phyloP scores from a whole-genome alignment of 345 rosid genomes.

The Mercurialis annua region DNA sequence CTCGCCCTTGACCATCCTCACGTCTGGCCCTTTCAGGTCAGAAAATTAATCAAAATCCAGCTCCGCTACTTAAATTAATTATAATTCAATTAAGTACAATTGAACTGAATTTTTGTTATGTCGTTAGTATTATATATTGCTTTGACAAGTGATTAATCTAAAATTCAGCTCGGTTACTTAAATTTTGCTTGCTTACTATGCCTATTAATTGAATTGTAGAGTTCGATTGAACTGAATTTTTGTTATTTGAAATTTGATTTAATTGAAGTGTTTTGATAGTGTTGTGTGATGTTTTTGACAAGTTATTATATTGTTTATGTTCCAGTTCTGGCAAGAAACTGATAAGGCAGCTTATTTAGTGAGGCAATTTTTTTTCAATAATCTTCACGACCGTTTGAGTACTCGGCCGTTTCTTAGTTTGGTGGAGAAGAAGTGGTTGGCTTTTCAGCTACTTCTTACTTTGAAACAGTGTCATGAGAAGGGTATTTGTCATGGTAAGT shows the following conservation, averaged over 20 bases:
- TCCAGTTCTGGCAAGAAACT: slow-evolving; percentile 98
- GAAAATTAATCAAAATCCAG: too few relatives aligned
- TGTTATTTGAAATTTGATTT: too few relatives aligned
- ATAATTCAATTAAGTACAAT: neutral
- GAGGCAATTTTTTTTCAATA: slow-evolving; percentile 92
- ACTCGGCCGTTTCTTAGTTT: slow-evolving; percentile 90
- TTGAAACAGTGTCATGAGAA: slow-evolving; percentile 93
- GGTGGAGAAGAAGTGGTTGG: slow-evolving; percentile 96
- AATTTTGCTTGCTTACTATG: too few relatives aligned
- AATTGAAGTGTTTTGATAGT: too few relatives aligned
- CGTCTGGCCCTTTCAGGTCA: slow-evolving; percentile 96
- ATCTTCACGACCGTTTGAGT: slow-evolving; percentile 86
- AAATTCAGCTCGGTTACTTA: too few relatives aligned
- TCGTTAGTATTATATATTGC: too few relatives aligned
- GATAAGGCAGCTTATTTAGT: slow-evolving; percentile 93
- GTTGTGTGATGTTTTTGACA: neutral
- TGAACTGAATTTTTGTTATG: too few relatives aligned
- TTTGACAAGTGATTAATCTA: too few relatives aligned
- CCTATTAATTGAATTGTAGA: too few relatives aligned
- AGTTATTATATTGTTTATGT: neutral
- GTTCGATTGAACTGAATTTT: too few relatives aligned
- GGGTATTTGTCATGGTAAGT: slow-evolving; percentile 92
- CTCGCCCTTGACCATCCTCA: slow-evolving; percentile 74
- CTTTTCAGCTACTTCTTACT: slow-evolving; percentile 97
- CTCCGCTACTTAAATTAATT: neutral